Evolutionary conservation across 2,329 filamentous ascomycete species (phyloP).

Genomic region (Cadophora malorum): DNA sequence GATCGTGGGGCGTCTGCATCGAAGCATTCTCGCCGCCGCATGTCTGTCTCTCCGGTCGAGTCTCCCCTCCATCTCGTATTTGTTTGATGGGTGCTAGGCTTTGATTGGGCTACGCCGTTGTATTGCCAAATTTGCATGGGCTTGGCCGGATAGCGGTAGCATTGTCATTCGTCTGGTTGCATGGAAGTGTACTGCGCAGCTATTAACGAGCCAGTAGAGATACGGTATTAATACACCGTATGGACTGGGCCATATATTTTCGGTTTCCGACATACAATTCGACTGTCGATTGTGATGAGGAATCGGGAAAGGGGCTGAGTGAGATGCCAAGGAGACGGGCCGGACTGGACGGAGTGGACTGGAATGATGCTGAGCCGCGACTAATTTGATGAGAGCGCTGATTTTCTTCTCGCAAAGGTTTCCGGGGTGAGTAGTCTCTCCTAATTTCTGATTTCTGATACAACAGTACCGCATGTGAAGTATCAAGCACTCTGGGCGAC

Average conservation of each 20-base stretch:
- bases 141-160: not conserved
- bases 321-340: not conserved
- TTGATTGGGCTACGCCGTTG: constrained; percentile 9
- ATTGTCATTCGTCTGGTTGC: not conserved
- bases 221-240: too few relatives aligned
- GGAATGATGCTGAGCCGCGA: not conserved
- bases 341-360: not conserved
- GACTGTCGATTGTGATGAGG: not conserved
- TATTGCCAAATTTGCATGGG: constrained; percentile 2
- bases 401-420: not conserved
- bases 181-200: too few relatives aligned
- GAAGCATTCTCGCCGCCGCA: not conserved
- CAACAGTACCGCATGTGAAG: not conserved
- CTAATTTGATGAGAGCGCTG: not conserved
- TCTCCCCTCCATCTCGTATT: not conserved
- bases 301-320: constrained; percentile 1
- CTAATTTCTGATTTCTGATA: not conserved
- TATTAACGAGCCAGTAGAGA: too few relatives aligned
- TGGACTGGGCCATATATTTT: not conserved
- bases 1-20: constrained; percentile 8
- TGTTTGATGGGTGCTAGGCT: not conserved
- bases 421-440: not conserved
- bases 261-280: not conserved
- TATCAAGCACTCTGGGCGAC: not conserved
- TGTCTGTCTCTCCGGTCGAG: not conserved